Evolutionary conservation across 1,284 basidiomycete genomes (phyloP), one percentile per base, ranked within the genome.

Genomic region (Sporisorium scitamineum): DNA sequence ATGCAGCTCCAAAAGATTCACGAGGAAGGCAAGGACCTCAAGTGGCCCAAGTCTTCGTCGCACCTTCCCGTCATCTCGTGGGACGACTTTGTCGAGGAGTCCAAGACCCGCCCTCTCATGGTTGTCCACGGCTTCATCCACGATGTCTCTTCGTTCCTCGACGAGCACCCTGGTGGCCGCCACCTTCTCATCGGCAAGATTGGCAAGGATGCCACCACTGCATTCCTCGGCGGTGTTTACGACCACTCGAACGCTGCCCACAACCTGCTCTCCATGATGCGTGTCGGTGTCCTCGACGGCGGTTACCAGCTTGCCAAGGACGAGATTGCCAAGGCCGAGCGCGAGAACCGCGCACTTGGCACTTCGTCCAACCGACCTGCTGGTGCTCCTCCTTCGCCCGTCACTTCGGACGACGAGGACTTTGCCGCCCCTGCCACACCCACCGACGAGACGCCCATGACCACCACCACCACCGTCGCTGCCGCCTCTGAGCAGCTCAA

Each of bases 211-310:
- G 82, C 82, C 22, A 83, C 83, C 45, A 80, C 80, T 37, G 82
- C 83, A 16, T 85, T 85, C 79, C 65, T 78, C 22, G 83, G 83
- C 22, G 83, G 83, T 59, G 71, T 85, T 5, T 85, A 85, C 61
- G 82, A 84, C 67, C 83, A 85, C 69, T 80, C 79, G 20, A 83
- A 84, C 54, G 83, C 82, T 22, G 83, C 83, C 4, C 81, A 84
- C 73, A 84, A 85, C 61, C 59, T 85, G 39, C 76, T 85, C 50
- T 76, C 78, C 8, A 83, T 81, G 80, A 84, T 85, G 83, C 78
- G 83, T 14, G 81, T 85, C 20, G 83, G 83, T 69, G 83, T 84
- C 10, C 70, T 85, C 20, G 81, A 84, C 39, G 83, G 83, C 26
- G 83, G 83, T 11, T 84, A 84, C 72, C 80, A 80, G 58, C 74